These are phyloP conservation scores for Sindora glabra DNA, from an alignment of 306 rosid genomes.

Conservation along the genomic window DNA sequence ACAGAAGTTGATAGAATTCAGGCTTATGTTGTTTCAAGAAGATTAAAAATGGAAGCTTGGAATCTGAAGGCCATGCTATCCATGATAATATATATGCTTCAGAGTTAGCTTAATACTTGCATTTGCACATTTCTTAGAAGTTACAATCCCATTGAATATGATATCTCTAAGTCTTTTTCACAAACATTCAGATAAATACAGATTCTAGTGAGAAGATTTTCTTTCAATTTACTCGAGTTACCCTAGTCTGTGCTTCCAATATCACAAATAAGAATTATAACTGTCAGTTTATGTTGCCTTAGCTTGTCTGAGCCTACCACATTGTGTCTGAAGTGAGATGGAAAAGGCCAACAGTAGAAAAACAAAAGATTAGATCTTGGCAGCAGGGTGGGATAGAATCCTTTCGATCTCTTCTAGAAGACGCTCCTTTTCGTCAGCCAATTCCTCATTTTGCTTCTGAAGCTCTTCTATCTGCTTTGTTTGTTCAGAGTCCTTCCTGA, in stretches of 20 bases:
- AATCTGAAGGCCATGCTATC: background rate
- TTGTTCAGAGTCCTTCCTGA: slow-evolving; percentile 98
- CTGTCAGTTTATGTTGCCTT: background rate
- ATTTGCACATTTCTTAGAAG: background rate
- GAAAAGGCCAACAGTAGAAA: background rate
- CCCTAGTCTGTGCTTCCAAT: no score
- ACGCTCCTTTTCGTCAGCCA: slow-evolving; percentile 72
- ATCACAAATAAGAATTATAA: no score
- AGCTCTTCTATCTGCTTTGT: slow-evolving; percentile 94
- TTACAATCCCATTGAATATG: background rate
- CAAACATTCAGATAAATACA: background rate
- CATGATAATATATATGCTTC: background rate
- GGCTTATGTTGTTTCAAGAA: background rate
- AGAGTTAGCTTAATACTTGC: background rate
- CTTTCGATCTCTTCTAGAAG: slow-evolving; percentile 80
- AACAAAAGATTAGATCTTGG: slow-evolving; percentile 30
- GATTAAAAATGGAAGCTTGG: background rate
- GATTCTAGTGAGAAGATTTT: background rate
- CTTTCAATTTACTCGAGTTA: no score
- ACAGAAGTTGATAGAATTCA: background rate
- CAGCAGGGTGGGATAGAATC: slow-evolving; percentile 54
- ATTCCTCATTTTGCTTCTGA: slow-evolving; percentile 81
- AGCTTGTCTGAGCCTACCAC: background rate
- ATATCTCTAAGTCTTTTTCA: background rate
- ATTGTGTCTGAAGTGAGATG: slow-evolving; percentile 8